These are phyloP conservation scores for Panaeolus cyanescens DNA, from an alignment of 768 basidiomycete genomes.

Conservation along the genomic window DNA sequence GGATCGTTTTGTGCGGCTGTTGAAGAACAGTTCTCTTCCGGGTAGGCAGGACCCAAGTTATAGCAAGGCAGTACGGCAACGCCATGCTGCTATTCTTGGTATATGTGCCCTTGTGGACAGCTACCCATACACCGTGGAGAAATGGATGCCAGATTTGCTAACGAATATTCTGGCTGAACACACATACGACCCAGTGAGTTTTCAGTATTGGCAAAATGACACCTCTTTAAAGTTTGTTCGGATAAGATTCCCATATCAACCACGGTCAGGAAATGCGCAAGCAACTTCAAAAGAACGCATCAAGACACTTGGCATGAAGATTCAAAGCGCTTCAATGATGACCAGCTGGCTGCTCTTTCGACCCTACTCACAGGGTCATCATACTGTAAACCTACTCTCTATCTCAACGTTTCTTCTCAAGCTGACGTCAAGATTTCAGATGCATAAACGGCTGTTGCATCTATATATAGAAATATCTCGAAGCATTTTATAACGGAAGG, in stretches of 20 bases:
- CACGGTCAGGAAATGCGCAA: constrained; percentile 78
- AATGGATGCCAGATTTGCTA: constrained; percentile 88
- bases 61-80: constrained; percentile 68
- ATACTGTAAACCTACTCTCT: constrained; percentile 54
- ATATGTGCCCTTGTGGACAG: constrained; percentile 92
- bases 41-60: constrained; percentile 64
- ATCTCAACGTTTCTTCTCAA: not conserved
- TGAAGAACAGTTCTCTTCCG: constrained; percentile 69
- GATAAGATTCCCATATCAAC: constrained; percentile 78
- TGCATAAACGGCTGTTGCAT: constrained; percentile 16
- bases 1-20: constrained; percentile 80
- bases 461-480: not conserved
- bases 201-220: not conserved
- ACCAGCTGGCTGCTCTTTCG: constrained; percentile 79
- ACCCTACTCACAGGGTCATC: constrained; percentile 86
- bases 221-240: constrained; percentile 1
- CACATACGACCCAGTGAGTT: constrained; percentile 77
- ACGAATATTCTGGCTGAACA: constrained; percentile 80
- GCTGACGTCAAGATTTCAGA: constrained; percentile 19
- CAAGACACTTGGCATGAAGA: constrained; percentile 93
- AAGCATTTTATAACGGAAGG: not conserved
- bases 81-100: constrained; percentile 93
- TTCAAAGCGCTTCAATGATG: constrained; percentile 81
- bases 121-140: constrained; percentile 93
- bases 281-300: constrained; percentile 80